Base-by-base conservation (phyloP, 345 rosid species). In the Sonneratia alba region DNA sequence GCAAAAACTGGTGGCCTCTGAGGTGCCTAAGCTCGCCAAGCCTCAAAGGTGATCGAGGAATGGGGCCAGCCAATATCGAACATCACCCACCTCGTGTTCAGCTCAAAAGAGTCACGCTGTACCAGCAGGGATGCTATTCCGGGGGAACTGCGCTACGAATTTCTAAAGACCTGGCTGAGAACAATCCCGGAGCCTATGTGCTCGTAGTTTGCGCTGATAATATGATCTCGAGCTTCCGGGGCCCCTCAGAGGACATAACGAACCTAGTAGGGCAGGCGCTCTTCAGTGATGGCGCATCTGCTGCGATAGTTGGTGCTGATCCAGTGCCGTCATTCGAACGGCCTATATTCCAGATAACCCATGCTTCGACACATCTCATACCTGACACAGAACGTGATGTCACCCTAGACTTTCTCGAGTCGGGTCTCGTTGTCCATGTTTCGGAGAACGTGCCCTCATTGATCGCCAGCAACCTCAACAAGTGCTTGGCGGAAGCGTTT, bases 51-150 rank as follows among this genome's bases (percentile, higher is more conserved):
- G 77, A 75, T 84, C 34, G 76, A 81, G 53, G 83, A 81, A 56
- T 81, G 87, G 87, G 83, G 80, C 10, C 84, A 78, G 68, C 80
- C 85, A 70, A 80, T 74, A 55, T 82, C 84, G 56, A 82, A 77
- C 36, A 79, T 85, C 70, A 85, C 88, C 6, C 88, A 85, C 48
- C 51, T 85, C 34, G 66, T 61, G 66, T 32, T 61, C 36, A 68
- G 36, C 55, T 10, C 68, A 61, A 61, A 32, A 24, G 66, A 32
- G 66, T 61, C 15, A 34, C 66, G 10, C 18, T 61, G 37, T 61
- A 27, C 66, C 66, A 61, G 27, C 66, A 61, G 27, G 66, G 36
- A 3, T 61, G 66, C 66, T 61, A 61, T 32, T 36, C 12, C 18
- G 66, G 66, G 15, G 66, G 66, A 32, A 27, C 66, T 13, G 37